Evolutionary conservation across 177 flowering plant species (phyloP), one percentile per base, ranked within the genome.

Genomic region (Vitis hybrid): DNA sequence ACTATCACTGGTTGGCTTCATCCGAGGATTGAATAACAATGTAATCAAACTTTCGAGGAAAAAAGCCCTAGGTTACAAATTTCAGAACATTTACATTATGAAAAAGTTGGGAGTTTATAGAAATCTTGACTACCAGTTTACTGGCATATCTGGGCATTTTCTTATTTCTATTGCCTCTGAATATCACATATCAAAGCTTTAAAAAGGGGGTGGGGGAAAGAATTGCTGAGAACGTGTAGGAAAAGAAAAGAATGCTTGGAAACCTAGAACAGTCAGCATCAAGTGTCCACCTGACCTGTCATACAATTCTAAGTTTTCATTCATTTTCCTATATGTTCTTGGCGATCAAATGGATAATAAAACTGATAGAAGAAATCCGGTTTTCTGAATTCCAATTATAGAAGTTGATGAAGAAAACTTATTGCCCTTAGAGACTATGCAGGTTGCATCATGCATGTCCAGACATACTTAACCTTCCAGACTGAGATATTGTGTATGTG

Each of bases 1-100:
- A 54, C 54, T 88, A 6, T 52, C 67, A 65, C 79, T 89, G 52
- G 86, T 85, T 61, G 90, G 91, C 72, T 88, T 79, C 78, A 82
- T 88, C 32, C 74, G 82, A 3, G 74, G 77, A 66, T 58, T 69
- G 55, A 68, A 63, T 48, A 46, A 57, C 61, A 66, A 79, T 91
- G 91, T 89, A 83, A 65, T 35, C 19, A 64, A 50, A 51, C 15
- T 46, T 18, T 60, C 0, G 16, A 49, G 2, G 12, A 32, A 16
- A 15, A 56, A 27, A 16, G 16, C 5, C 56, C 51, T 24, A 51
- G 52, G 10, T 15, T n/a, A 27, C 12, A 73, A 35, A 46, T 27
- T 19, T 27, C 30, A 48, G 40, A 62, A 16, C 4, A 15, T 18
- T 4, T 7, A n/a, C 21, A 19, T 19, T 19, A 19, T 19, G 21